These are phyloP conservation scores for Atalantia buxifolia DNA, from an alignment of 345 rosid genomes.

Conservation along the genomic window DNA sequence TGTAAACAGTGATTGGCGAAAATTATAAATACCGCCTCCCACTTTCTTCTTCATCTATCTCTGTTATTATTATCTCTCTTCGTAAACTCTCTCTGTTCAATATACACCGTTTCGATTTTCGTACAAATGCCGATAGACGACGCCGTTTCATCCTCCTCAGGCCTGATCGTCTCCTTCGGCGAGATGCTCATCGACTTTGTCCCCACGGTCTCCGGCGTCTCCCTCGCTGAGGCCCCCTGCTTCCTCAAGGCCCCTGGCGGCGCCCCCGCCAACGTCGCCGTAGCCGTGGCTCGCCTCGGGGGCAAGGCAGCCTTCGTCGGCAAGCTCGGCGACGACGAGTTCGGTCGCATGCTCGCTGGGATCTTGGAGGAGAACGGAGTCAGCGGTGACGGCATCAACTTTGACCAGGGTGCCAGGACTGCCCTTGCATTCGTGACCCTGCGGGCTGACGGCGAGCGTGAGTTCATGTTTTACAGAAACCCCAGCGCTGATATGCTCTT, in stretches of 20 bases:
- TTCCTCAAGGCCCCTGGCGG: constrained; percentile 98
- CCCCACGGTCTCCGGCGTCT: constrained; percentile 89
- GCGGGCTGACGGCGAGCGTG: constrained; percentile 96
- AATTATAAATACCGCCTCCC: neutral
- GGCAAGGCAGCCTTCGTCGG: constrained; percentile 82
- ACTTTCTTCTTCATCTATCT: neutral
- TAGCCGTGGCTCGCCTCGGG: constrained; percentile 80
- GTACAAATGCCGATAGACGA: constrained; percentile 33
- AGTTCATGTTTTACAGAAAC: constrained; percentile 92
- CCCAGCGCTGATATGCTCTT: constrained; percentile 97
- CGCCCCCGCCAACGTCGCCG: constrained; percentile 97
- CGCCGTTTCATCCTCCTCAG: constrained; percentile 25
- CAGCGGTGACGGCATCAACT: constrained; percentile 67
- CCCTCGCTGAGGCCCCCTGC: constrained; percentile 95
- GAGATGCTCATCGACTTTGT: constrained; percentile 99
- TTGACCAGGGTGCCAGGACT: constrained; percentile 89
- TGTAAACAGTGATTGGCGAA: too few species aligned
- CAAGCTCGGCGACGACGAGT: constrained; percentile 95
- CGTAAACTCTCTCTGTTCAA: neutral
- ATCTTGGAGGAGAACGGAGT: constrained; percentile 88
- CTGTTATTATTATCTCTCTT: neutral
- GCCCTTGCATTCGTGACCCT: constrained; percentile 93
- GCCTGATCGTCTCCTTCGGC: constrained; percentile 83
- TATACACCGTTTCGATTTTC: neutral
- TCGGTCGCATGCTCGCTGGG: constrained; percentile 93